These are phyloP conservation scores for Eutrema japonicum DNA, from an alignment of 345 rosid genomes.

Conservation along the genomic window DNA sequence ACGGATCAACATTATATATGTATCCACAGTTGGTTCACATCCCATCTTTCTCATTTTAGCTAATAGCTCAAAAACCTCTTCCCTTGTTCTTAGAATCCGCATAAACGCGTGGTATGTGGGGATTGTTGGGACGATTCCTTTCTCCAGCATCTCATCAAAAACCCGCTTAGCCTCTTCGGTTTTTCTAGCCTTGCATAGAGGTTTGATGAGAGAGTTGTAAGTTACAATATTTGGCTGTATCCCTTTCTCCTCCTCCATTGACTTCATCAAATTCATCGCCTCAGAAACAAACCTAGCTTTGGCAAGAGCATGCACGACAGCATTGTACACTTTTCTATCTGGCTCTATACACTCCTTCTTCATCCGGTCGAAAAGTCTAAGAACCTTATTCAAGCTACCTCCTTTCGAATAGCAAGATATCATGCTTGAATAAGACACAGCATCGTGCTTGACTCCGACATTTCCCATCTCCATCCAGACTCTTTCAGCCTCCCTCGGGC, in stretches of 20 bases:
- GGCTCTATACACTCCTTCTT: slow-evolving; percentile 63
- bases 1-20: slow-evolving; percentile 82
- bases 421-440: slow-evolving; percentile 71
- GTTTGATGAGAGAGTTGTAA: slow-evolving; percentile 82
- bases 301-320: slow-evolving; percentile 79
- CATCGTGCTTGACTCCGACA: slow-evolving; percentile 64
- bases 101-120: slow-evolving; percentile 83
- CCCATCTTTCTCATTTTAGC: slow-evolving; percentile 71
- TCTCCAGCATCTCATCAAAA: slow-evolving; percentile 72
- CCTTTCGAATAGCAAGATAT: slow-evolving; percentile 84
- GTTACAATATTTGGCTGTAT: slow-evolving; percentile 66
- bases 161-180: slow-evolving; percentile 62
- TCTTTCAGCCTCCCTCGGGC: slow-evolving; percentile 75
- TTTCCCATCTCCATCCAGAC: slow-evolving; percentile 88
- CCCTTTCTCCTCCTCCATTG: slow-evolving; percentile 76
- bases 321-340: slow-evolving; percentile 86
- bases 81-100: slow-evolving; percentile 59
- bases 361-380: slow-evolving; percentile 68
- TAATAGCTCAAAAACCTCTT: slow-evolving; percentile 76
- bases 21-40: slow-evolving; percentile 72
- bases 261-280: slow-evolving; percentile 64
- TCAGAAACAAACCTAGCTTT: slow-evolving; percentile 73
- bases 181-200: slow-evolving; percentile 69
- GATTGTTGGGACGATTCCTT: slow-evolving; percentile 58
- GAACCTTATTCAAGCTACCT: slow-evolving; percentile 67